Evolutionary conservation across 2,329 filamentous ascomycete genomes (phyloP), one percentile per base, ranked within the genome.

Genomic region (Pyrenochaeta sp.): DNA sequence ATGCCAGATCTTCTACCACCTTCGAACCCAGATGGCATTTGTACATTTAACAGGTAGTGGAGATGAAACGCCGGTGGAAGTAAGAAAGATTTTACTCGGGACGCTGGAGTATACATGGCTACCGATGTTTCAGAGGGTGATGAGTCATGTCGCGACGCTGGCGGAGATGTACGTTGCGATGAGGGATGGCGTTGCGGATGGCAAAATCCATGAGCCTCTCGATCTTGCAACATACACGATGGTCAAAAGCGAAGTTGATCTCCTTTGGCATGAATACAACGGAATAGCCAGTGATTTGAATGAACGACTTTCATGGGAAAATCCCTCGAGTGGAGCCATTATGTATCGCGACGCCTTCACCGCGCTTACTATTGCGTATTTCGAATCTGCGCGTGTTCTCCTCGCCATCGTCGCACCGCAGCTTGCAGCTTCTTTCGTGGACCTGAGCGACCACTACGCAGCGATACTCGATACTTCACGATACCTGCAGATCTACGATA

Each of bases 1-100:
- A 8, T 75, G 71, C 43, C 70, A 75, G 46, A 59, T 75, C 1
- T 75, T 72, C 54, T 74, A 70, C 40, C 72, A 73, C 53, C 64
- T 75, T 39, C 57, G 68, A 39, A 70, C 69, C 6, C 72, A 71
- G 28, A 58, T 69, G 59, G 48, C 63, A 8, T 71, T 72, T 50
- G 53, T 69, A 24, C 57, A 71, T 39, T 39, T 73, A 15, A 67
- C 62, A 2, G 60, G 62, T 5, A n/a, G 19, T 19, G 37, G 46
- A 1, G 46, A 40, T 7, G 37, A 43, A 10, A 52, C 39, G 1
- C 55, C 48, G 2, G 30, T 69, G 2, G 55, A 58, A 3, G 52
- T 58, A 2, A 50, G 56, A 22, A 65, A 60, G 27, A 66, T 74
- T 2, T 37, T 74, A 10, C 37, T 56, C 12, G 65, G 64, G 12